A percentile compares a stretch with the other conserved stretches of the same genome.
phyloP scores from a whole-genome alignment of 176 grass and related monocot genomes.

The Themeda triandra region DNA sequence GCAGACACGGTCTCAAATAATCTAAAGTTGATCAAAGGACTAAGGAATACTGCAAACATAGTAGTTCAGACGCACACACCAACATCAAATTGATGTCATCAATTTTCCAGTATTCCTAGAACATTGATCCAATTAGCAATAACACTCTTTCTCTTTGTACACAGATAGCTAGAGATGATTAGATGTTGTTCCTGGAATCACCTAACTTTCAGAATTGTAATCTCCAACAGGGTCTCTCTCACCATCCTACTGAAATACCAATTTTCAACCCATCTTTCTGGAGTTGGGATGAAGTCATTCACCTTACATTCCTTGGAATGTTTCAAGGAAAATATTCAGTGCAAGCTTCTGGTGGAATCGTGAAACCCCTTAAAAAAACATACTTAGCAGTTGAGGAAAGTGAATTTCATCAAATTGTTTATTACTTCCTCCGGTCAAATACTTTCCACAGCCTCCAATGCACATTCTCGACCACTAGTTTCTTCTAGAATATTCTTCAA shows the following conservation, averaged over 20 bases:
- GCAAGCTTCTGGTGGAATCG: too few species aligned
- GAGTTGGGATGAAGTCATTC: neutral
- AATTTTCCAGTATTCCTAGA: neutral
- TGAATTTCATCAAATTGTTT: slow-evolving; percentile 6
- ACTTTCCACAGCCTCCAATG: neutral
- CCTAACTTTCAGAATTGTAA: neutral
- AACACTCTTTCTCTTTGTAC: neutral
- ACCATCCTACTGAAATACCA: neutral
- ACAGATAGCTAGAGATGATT: neutral
- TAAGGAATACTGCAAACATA: neutral
- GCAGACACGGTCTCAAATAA: neutral
- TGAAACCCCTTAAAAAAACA: too few species aligned
- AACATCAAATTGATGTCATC: neutral
- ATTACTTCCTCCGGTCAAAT: neutral
- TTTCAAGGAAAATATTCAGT: neutral
- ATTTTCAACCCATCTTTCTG: neutral
- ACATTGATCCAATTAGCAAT: neutral
- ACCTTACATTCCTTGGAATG: neutral
- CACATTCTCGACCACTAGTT: neutral
- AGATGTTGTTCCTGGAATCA: neutral
- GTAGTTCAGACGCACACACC: neutral
- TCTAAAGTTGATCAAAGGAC: neutral
- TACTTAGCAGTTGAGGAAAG: neutral
- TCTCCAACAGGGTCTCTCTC: neutral
- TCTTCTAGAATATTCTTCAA: neutral